These are phyloP conservation scores for Lactarius vividus DNA, from an alignment of 768 basidiomycete genomes.

Conservation along the genomic window DNA sequence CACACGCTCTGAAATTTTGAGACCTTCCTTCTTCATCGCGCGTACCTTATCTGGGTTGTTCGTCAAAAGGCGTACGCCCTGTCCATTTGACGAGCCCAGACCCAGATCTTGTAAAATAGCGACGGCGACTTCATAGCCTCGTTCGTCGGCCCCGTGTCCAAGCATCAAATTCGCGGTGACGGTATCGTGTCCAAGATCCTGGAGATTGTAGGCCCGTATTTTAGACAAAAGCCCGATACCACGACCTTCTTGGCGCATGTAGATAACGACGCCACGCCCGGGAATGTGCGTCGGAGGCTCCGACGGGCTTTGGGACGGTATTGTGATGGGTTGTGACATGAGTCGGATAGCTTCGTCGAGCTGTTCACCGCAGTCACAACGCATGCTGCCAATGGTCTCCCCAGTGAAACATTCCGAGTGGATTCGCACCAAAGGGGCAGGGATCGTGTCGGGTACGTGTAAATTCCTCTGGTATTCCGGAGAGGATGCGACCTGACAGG, in stretches of 20 bases:
- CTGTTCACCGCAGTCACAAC: slow-evolving; percentile 99
- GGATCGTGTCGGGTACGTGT: slow-evolving; percentile 38
- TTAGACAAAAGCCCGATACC: slow-evolving; percentile 96
- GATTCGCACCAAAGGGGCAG: slow-evolving; percentile 85
- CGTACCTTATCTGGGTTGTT: slow-evolving; percentile 98
- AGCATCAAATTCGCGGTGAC: slow-evolving; percentile 95
- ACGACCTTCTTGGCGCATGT: slow-evolving; percentile 95
- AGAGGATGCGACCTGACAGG: slow-evolving; percentile 39
- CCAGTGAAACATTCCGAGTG: slow-evolving; percentile 99
- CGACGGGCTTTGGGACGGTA: slow-evolving; percentile 39
- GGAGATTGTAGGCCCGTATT: slow-evolving; percentile 95
- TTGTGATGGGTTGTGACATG: slow-evolving; percentile 67
- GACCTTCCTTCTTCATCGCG: slow-evolving; percentile 80
- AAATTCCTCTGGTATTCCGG: slow-evolving; percentile 28
- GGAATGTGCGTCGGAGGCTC: slow-evolving; percentile 49
- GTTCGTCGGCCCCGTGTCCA: slow-evolving; percentile 91
- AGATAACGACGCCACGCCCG: slow-evolving; percentile 89
- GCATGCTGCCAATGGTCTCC: slow-evolving; percentile 96
- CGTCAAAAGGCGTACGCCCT: slow-evolving; percentile 78
- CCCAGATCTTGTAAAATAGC: slow-evolving; percentile 89
- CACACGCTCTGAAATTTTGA: slow-evolving; percentile 79
- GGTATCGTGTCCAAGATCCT: slow-evolving; percentile 98
- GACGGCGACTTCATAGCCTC: slow-evolving; percentile 87
- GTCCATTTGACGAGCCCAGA: slow-evolving; percentile 53
- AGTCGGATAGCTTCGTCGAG: slow-evolving; percentile 94